phyloP scores from a whole-genome alignment of 2,329 filamentous ascomycete genomes.

The Neobulgaria alba region DNA sequence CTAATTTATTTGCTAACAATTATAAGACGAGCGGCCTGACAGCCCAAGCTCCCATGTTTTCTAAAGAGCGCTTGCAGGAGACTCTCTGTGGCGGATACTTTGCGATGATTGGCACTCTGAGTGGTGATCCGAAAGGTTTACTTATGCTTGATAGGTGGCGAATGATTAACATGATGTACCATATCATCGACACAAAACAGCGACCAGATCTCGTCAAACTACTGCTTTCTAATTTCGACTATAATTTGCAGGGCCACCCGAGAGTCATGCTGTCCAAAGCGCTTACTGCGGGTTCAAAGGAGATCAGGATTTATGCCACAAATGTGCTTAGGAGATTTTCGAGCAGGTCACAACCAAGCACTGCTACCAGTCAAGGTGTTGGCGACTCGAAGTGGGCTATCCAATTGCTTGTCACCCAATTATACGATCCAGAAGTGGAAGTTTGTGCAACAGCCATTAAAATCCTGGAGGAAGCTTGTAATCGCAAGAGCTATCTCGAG shows the following conservation, averaged over 20 bases:
- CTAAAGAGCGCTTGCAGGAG: constrained; percentile 71
- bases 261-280: constrained; percentile 90
- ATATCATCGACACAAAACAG: constrained; percentile 86
- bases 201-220: constrained; percentile 86
- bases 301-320: constrained; percentile 85
- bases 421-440: constrained; percentile 95
- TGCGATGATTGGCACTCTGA: constrained; percentile 80
- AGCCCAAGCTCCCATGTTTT: constrained; percentile 83
- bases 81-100: constrained; percentile 92
- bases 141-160: constrained; percentile 92
- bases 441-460: constrained; percentile 95
- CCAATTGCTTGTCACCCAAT: constrained; percentile 88
- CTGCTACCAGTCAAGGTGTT: constrained; percentile 33
- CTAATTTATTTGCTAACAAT: constrained; percentile 12
- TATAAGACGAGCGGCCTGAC: constrained; percentile 59
- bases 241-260: constrained; percentile 78
- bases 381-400: constrained; percentile 91
- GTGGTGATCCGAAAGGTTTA: constrained; percentile 71
- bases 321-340: constrained; percentile 83
- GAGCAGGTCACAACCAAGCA: constrained; percentile 40
- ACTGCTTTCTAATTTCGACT: constrained; percentile 86
- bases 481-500: constrained; percentile 81
- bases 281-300: constrained; percentile 81
- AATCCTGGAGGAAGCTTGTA: constrained; percentile 94
- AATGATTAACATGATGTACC: constrained; percentile 99